Evolutionary conservation across 2,329 filamentous ascomycete genomes (phyloP).

Genomic region (Xylariaceae sp.): DNA sequence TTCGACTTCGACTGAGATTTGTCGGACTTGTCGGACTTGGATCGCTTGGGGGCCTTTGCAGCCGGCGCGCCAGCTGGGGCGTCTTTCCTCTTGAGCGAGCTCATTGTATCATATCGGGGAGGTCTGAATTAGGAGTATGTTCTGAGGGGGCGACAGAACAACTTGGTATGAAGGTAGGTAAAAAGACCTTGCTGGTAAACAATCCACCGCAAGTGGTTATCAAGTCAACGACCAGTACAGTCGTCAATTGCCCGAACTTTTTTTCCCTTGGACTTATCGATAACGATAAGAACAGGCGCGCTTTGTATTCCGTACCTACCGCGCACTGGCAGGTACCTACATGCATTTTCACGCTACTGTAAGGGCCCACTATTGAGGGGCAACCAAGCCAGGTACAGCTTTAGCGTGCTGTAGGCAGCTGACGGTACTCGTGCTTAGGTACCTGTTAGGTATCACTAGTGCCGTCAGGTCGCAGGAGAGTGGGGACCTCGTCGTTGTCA

Average conservation of each 20-base stretch:
- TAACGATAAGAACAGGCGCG: slow-evolving; percentile 5
- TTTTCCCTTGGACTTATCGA: slow-evolving; percentile 22
- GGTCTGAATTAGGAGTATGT: slow-evolving; percentile 4
- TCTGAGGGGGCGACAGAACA: slow-evolving; percentile 1
- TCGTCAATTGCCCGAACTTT: slow-evolving; percentile 15
- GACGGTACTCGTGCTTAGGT: background rate
- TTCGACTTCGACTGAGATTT: slow-evolving; percentile 34
- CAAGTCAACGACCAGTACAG: background rate
- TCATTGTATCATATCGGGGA: slow-evolving; percentile 40
- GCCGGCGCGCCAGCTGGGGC: slow-evolving; percentile 47
- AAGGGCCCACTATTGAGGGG: background rate
- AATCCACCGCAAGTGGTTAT: background rate
- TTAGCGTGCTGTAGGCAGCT: background rate
- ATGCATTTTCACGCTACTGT: background rate
- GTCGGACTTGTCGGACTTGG: slow-evolving; percentile 36
- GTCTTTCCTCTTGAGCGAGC: slow-evolving; percentile 54
- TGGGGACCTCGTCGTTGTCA: background rate
- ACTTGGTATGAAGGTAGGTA: background rate
- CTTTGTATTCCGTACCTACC: background rate
- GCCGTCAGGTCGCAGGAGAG: background rate
- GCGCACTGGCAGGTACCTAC: background rate
- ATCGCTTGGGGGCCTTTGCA: slow-evolving; percentile 47
- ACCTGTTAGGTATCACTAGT: background rate
- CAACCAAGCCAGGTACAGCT: background rate
- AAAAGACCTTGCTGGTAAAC: background rate